Percentiles rank a stretch among this genome's conserved stretches.
phyloP scores from a whole-genome alignment of 345 rosid species.

The Boechera stricta region DNA sequence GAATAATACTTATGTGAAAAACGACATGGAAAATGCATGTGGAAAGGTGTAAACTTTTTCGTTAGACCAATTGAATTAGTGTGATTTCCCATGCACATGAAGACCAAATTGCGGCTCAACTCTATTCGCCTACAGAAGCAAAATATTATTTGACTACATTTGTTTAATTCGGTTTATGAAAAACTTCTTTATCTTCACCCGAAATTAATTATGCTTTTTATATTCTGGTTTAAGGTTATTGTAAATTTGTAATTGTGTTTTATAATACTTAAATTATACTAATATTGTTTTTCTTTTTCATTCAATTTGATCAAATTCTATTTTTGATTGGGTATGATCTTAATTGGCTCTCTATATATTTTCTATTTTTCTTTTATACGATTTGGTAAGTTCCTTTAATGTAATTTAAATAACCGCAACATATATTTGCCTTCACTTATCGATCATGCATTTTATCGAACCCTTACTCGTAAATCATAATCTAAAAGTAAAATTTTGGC shows the following conservation, averaged over 20 bases:
- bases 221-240: neutral
- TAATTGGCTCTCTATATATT: too few relatives aligned
- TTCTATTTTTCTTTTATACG: neutral
- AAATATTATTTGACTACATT: conserved; percentile 2
- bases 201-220: neutral
- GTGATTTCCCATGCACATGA: conserved; percentile 32
- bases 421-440: too few relatives aligned
- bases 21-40: conserved; percentile 32
- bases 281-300: neutral
- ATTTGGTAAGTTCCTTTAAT: neutral
- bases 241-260: neutral
- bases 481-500: too few relatives aligned
- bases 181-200: neutral
- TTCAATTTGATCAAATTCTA: neutral
- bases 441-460: too few relatives aligned
- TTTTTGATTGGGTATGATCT: too few relatives aligned
- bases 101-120: conserved; percentile 26
- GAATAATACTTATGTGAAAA: neutral
- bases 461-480: too few relatives aligned
- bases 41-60: conserved; percentile 14
- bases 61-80: conserved; percentile 27
- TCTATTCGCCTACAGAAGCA: conserved; percentile 5
- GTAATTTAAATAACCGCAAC: too few relatives aligned
- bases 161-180: neutral
- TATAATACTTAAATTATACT: neutral